Conservation (phyloP, 176 grass and related monocot species). For the Carex littledalei region DNA sequence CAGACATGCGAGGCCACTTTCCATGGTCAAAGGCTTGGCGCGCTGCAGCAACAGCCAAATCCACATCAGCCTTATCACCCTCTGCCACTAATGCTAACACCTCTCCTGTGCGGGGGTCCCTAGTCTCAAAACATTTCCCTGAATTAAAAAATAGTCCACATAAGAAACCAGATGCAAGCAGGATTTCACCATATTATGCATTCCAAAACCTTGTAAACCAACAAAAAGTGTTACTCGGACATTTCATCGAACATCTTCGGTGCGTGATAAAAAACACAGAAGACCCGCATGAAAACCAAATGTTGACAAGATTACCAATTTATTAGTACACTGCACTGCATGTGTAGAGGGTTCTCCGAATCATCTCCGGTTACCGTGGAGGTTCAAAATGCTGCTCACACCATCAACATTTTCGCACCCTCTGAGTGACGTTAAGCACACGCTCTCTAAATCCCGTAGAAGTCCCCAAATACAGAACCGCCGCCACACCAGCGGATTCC, state of each 20-base stretch:
- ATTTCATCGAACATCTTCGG: not conserved
- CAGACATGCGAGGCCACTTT: conserved; percentile 70
- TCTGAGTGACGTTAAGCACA: too few species aligned
- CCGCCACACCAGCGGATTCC: too few species aligned
- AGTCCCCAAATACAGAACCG: too few species aligned
- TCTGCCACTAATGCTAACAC: conserved; percentile 47
- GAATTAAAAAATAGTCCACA: not conserved
- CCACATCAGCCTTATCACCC: conserved; percentile 57
- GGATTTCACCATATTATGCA: not conserved
- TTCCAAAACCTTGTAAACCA: not conserved
- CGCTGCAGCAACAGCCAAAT: conserved; percentile 47
- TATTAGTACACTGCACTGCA: too few species aligned
- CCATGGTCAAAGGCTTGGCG: conserved; percentile 66
- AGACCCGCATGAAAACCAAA: not conserved
- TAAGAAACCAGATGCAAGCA: not conserved
- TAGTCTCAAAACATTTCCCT: conserved; percentile 58
- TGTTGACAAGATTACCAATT: too few species aligned
- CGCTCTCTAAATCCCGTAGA: too few species aligned
- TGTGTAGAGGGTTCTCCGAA: too few species aligned
- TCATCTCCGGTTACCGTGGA: too few species aligned
- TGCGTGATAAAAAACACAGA: not conserved
- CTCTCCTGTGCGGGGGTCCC: conserved; percentile 56
- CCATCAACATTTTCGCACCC: too few species aligned
- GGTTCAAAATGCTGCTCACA: too few species aligned
- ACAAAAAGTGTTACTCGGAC: not conserved